Conservation (phyloP, 2,329 filamentous ascomycete species). For the Penicillium verrucosum region DNA sequence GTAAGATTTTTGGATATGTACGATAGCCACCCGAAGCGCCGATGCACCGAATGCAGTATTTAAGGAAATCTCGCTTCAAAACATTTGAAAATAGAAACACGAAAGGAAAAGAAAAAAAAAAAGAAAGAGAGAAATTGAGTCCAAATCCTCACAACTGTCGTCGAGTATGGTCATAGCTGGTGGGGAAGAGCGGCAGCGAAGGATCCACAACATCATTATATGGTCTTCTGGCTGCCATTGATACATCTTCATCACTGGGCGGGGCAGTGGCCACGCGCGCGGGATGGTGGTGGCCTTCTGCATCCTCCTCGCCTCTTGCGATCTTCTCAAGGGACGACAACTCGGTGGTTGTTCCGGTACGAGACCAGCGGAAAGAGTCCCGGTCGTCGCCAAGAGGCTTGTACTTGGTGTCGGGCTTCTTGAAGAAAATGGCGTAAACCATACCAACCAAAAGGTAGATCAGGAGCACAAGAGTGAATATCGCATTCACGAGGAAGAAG, state of each 20-base stretch:
- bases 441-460: constrained; percentile 77
- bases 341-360: constrained; percentile 69
- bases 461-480: constrained; percentile 76
- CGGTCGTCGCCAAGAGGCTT: constrained; percentile 94
- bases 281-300: constrained; percentile 1
- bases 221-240: constrained; percentile 5
- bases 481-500: constrained; percentile 82
- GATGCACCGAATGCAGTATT: neutral
- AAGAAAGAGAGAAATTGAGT: neutral
- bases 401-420: constrained; percentile 91
- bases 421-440: constrained; percentile 75
- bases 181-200: constrained; percentile 7
- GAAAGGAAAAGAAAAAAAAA: neutral
- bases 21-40: constrained; percentile 1
- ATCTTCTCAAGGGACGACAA: constrained; percentile 85
- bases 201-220: constrained; percentile 10
- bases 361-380: constrained; percentile 96
- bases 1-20: neutral
- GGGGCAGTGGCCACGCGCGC: constrained; percentile 2
- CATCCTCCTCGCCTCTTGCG: constrained; percentile 69
- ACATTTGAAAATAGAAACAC: neutral
- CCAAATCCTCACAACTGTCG: neutral
- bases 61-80: neutral
- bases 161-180: neutral
- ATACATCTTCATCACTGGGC: constrained; percentile 6